Conservation (phyloP, 139 green algal species). For the Chlorella sorokiniana region DNA sequence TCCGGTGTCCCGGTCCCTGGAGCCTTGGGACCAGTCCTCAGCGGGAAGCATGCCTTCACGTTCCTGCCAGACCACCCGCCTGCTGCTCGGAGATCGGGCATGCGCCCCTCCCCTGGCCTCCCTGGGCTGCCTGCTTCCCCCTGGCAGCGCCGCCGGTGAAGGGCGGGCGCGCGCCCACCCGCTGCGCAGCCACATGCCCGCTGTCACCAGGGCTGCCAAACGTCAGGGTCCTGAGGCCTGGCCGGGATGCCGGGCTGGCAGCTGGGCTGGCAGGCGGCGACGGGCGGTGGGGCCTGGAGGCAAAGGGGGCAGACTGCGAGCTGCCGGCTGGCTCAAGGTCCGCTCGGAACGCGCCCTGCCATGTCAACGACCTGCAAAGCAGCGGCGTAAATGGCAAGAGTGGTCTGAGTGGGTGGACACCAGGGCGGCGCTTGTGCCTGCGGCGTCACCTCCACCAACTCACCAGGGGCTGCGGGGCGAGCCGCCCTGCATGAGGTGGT, state of each 20-base stretch:
- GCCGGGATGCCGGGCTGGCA: not conserved
- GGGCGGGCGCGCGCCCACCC: not conserved
- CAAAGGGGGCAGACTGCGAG: too few species aligned
- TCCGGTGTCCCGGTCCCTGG: not conserved
- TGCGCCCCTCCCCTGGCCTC: not conserved
- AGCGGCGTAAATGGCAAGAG: too few species aligned
- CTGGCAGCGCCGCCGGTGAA: not conserved
- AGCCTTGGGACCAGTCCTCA: not conserved
- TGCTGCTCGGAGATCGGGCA: not conserved
- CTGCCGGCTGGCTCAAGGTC: too few species aligned
- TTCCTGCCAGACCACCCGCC: not conserved
- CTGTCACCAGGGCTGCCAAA: not conserved
- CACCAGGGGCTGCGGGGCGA: constrained; percentile 15
- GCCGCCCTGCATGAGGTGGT: not conserved
- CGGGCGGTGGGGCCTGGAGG: not conserved
- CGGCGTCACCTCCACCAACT: not conserved
- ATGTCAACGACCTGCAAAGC: too few species aligned
- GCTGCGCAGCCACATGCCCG: not conserved
- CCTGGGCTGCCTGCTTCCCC: not conserved
- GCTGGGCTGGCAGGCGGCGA: not conserved
- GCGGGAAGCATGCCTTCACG: not conserved
- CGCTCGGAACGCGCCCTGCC: too few species aligned
- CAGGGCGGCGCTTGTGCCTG: not conserved
- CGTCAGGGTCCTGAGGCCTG: not conserved
- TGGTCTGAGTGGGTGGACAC: too few species aligned